These are phyloP conservation scores for Saccharata proteae DNA, from an alignment of 2,329 filamentous ascomycete species.

Conservation along the genomic window DNA sequence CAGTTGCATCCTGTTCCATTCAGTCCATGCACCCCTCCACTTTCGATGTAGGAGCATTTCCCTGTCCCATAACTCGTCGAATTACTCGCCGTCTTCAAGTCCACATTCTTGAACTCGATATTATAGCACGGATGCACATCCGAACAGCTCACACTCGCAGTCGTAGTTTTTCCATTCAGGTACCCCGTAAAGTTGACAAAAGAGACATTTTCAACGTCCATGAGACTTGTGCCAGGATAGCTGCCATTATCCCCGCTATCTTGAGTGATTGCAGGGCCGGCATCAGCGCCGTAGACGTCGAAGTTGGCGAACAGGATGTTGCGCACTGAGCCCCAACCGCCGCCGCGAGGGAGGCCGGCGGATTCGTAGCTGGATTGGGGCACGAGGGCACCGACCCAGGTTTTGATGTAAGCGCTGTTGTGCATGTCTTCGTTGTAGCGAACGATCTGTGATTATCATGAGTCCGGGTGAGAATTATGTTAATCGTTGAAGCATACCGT, in stretches of 20 bases:
- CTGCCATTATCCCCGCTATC: slow-evolving; percentile 39
- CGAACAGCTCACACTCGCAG: slow-evolving; percentile 36
- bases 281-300: slow-evolving; percentile 32
- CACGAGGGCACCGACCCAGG: slow-evolving; percentile 39
- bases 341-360: slow-evolving; percentile 36
- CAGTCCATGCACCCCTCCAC: slow-evolving; percentile 28
- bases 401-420: slow-evolving; percentile 43
- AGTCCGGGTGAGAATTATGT: background rate
- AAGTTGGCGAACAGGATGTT: slow-evolving; percentile 44
- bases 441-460: slow-evolving; percentile 19
- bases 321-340: slow-evolving; percentile 41
- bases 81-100: slow-evolving; percentile 21
- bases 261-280: slow-evolving; percentile 34
- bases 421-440: slow-evolving; percentile 36
- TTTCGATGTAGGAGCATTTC: slow-evolving; percentile 25
- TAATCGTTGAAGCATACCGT: slow-evolving; percentile 10
- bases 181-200: slow-evolving; percentile 43
- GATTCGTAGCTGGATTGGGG: slow-evolving; percentile 37
- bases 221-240: slow-evolving; percentile 36
- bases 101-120: slow-evolving; percentile 34
- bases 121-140: slow-evolving; percentile 39
- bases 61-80: slow-evolving; percentile 20
- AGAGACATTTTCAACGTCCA: slow-evolving; percentile 37
- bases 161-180: slow-evolving; percentile 23
- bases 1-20: slow-evolving; percentile 11